phyloP scores from a whole-genome alignment of 371 early-diverging fungal species.

The Lichtheimia hyalospora region DNA sequence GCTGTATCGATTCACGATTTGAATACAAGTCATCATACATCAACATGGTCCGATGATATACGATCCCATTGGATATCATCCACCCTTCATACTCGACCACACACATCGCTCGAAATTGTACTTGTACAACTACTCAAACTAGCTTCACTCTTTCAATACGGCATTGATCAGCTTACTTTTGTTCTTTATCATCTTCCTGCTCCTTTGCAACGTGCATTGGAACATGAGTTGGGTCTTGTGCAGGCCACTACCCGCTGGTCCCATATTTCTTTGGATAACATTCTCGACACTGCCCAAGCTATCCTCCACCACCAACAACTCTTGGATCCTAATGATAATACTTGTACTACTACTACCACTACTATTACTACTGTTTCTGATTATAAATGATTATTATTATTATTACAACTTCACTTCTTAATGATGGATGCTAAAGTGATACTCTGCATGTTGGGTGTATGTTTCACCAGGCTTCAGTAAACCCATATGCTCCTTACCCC shows the following conservation, averaged over 20 bases:
- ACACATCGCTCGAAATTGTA: neutral
- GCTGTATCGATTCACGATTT: neutral
- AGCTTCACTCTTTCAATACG: constrained; percentile 37
- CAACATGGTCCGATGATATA: neutral
- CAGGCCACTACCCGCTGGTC: constrained; percentile 5
- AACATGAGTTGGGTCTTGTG: constrained; percentile 30
- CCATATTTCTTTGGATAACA: neutral
- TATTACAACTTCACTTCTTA: neutral
- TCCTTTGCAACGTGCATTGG: constrained; percentile 32
- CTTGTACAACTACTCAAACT: constrained; percentile 21
- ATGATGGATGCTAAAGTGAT: constrained; percentile 13
- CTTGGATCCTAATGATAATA: neutral
- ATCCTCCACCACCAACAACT: neutral
- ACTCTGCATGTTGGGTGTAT: constrained; percentile 14
- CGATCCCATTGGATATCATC: neutral
- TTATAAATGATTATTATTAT: too few species aligned
- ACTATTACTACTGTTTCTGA: too few species aligned
- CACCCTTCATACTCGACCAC: neutral
- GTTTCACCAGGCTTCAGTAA: constrained; percentile 12
- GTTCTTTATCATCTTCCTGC: constrained; percentile 31
- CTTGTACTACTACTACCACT: neutral
- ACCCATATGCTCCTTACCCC: constrained; percentile 16
- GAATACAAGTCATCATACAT: neutral
- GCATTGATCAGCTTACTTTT: constrained; percentile 43
- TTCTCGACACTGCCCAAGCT: neutral